Evolutionary conservation across 1,139 yeast species (phyloP).

Genomic region (Saccharomyces hybrid): DNA sequence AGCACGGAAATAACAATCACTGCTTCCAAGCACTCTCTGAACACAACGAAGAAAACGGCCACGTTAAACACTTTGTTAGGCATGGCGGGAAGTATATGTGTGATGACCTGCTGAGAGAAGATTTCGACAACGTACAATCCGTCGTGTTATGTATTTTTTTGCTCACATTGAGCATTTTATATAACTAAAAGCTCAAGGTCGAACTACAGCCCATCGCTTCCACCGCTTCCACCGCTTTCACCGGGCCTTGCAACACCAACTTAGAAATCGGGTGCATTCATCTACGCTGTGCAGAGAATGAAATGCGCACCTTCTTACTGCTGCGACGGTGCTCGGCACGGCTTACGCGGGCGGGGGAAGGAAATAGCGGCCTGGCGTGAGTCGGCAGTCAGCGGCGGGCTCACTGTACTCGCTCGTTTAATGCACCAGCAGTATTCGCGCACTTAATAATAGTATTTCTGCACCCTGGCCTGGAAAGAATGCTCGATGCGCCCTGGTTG

Average conservation of each 20-base stretch:
- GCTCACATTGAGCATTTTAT: not conserved
- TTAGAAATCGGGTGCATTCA: not conserved
- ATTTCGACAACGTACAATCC: not conserved
- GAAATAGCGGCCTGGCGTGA: not conserved
- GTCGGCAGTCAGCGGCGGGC: not conserved
- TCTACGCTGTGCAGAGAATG: not conserved
- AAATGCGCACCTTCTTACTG: not conserved
- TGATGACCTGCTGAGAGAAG: not conserved
- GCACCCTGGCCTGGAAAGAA: not conserved
- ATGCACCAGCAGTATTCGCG: not conserved
- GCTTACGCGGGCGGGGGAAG: not conserved
- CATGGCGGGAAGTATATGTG: conserved; percentile 3
- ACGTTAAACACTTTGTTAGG: conserved; percentile 36
- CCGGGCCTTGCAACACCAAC: not conserved
- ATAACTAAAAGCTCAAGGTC: not conserved
- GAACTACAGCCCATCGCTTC: not conserved
- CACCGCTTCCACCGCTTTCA: not conserved
- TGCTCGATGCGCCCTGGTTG: not conserved
- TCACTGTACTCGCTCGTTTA: not conserved
- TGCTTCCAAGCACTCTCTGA: conserved; percentile 81
- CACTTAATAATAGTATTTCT: not conserved
- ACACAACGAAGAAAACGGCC: conserved; percentile 72
- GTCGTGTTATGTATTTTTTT: not conserved
- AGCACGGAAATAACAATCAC: conserved; percentile 81
- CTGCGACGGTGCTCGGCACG: not conserved